These are phyloP conservation scores for Dictyophora rubrovolvata DNA, from an alignment of 768 basidiomycete genomes.

Conservation along the genomic window DNA sequence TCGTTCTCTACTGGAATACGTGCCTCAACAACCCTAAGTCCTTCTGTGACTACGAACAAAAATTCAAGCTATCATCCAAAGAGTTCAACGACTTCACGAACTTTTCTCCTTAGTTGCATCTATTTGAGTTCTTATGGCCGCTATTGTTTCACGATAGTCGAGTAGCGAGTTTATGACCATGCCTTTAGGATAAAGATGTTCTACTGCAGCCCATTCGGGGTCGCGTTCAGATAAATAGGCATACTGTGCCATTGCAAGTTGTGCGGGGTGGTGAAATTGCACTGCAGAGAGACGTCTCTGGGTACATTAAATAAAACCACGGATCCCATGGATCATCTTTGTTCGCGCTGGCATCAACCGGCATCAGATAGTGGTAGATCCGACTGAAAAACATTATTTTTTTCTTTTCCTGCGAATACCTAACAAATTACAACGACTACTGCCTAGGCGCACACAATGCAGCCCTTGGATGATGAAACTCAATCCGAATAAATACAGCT, in stretches of 20 bases:
- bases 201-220: neutral
- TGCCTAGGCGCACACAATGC: no score
- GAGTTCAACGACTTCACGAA: neutral
- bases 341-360: no score
- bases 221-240: slow-evolving; percentile 1
- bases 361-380: no score
- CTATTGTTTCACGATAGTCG: neutral
- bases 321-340: no score
- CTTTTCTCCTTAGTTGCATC: neutral
- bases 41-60: neutral
- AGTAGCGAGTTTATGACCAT: neutral
- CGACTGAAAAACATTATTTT: no score
- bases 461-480: no score
- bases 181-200: neutral
- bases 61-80: neutral
- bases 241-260: neutral
- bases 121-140: neutral
- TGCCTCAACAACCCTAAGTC: neutral
- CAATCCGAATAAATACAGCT: no score
- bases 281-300: no score
- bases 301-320: no score
- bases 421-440: no score
- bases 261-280: no score
- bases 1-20: neutral
- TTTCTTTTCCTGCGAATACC: no score